Evolutionary conservation across 805 yeast genomes (phyloP).

Genomic region (Ogataea ganodermae): DNA sequence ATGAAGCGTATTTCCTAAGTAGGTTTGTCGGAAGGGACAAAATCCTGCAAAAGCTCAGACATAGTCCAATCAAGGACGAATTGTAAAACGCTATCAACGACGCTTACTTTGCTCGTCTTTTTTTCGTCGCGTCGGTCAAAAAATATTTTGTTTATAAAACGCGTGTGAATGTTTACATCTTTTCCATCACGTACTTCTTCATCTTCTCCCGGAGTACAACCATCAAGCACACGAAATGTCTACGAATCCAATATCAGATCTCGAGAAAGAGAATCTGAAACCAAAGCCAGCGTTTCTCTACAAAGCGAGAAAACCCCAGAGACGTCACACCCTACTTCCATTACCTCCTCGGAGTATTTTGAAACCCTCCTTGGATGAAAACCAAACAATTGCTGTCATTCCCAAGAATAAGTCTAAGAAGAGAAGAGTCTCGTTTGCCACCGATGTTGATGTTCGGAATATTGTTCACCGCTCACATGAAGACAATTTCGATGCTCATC

Average conservation of each 20-base stretch:
- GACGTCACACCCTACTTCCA: slow-evolving; percentile 36
- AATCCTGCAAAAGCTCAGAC: too few relatives aligned
- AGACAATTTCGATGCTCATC: slow-evolving; percentile 17
- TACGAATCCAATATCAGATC: not conserved
- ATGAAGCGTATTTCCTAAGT: too few relatives aligned
- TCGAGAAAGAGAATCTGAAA: slow-evolving; percentile 17
- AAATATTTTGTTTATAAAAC: too few relatives aligned
- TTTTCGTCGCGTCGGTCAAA: too few relatives aligned
- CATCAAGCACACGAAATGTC: slow-evolving; percentile 4
- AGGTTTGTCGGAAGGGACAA: too few relatives aligned
- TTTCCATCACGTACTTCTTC: too few relatives aligned
- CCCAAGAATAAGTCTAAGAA: slow-evolving; percentile 31
- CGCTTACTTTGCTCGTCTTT: too few relatives aligned
- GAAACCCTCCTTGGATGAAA: slow-evolving; percentile 35
- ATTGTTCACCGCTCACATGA: slow-evolving; percentile 40
- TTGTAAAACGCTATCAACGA: too few relatives aligned
- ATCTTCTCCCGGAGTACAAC: not conserved
- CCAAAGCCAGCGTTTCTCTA: slow-evolving; percentile 11
- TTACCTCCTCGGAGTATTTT: slow-evolving; percentile 42
- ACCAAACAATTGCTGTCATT: slow-evolving; percentile 41
- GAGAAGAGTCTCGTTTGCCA: slow-evolving; percentile 76
- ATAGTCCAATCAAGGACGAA: too few relatives aligned
- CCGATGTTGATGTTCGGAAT: slow-evolving; percentile 67
- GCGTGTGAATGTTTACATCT: too few relatives aligned
- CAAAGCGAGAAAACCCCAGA: slow-evolving; percentile 20